Conservation (phyloP, 2,329 filamentous ascomycete species). For the Fusarium tanahbumbuense region DNA sequence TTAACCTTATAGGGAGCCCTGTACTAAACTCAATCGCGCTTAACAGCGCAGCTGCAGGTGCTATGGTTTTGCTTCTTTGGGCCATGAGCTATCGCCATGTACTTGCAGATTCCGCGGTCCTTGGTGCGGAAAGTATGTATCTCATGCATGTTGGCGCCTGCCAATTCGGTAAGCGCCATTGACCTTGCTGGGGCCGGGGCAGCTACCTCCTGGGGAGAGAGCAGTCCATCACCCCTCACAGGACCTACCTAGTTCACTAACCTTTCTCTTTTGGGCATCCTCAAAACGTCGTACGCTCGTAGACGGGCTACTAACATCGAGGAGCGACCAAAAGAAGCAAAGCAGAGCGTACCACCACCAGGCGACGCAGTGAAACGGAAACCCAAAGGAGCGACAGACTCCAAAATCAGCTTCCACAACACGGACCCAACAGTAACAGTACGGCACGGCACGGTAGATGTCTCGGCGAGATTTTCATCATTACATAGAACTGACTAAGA, state of each 20-base stretch:
- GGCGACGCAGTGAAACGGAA: neutral
- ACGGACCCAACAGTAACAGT: neutral
- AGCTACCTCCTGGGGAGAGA: neutral
- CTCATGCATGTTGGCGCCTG: neutral
- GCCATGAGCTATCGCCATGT: conserved; percentile 1
- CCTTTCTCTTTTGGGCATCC: conserved; percentile 26
- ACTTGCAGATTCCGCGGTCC: neutral
- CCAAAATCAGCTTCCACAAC: neutral
- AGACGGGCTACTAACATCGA: neutral
- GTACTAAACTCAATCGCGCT: conserved; percentile 44
- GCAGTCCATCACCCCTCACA: conserved; percentile 11
- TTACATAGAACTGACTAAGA: conserved; percentile 35
- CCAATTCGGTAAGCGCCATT: conserved; percentile 12
- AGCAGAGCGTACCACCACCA: neutral
- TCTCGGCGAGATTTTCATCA: conserved; percentile 25
- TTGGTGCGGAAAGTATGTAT: conserved; percentile 4
- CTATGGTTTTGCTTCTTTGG: conserved; percentile 27
- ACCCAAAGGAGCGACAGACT: neutral
- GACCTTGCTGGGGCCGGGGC: neutral
- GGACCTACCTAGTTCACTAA: neutral
- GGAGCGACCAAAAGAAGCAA: conserved; percentile 1
- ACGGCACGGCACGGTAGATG: neutral
- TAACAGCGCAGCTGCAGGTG: conserved; percentile 25
- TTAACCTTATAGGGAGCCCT: conserved; percentile 13
- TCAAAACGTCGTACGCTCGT: neutral